Evolutionary conservation across 139 green algal species (phyloP), one percentile per base, ranked within the genome.

Genomic region (Klebsormidium nitens): DNA sequence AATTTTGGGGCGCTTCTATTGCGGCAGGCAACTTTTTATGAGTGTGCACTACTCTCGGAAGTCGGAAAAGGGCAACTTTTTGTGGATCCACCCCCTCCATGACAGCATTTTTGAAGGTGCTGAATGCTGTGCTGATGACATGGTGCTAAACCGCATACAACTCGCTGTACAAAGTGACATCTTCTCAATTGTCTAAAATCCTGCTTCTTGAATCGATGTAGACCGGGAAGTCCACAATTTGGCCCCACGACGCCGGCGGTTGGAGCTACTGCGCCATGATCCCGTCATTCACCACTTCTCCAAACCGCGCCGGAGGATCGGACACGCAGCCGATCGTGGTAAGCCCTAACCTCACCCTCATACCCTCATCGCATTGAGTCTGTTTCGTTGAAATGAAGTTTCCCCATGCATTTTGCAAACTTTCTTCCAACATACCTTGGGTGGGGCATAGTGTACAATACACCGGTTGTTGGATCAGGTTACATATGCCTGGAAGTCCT

Each of bases 201-300:
- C 17, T 28, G 44, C 44, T 52, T 52, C 14, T 14, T 52, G 44
- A 14, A 17, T 52, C 17, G 44, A 14, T 52, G 44, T 19, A 64
- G 56, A 62, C 14, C 17, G 61, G 61, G 14, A 62, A 19, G 61
- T 17, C 59, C 61, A 69, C 40, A 14, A 19, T 69, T 64, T 69
- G 61, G 61, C 61, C 61, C 14, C 14, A 62, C 14, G 61, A 69
- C 14, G n/a, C 61, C 26, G n/a, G 61, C 61, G 14, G 28, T 19
- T 72, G 64, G 64, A 71, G 49, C 64, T 72, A 52, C 64, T 72
- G 64, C 35, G 64, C 19, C 49, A 69, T 37, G 11, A 38, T 72
- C 8, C 11, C 5, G 5, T 71, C 64, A 5, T 72, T 49, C 50
- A 72, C 64, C 6, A 71, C 56, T 38, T 11, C 5, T 17, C 11